These are phyloP conservation scores for Teratosphaeria epicoccoides DNA, from an alignment of 2,329 filamentous ascomycete genomes.

Conservation along the genomic window DNA sequence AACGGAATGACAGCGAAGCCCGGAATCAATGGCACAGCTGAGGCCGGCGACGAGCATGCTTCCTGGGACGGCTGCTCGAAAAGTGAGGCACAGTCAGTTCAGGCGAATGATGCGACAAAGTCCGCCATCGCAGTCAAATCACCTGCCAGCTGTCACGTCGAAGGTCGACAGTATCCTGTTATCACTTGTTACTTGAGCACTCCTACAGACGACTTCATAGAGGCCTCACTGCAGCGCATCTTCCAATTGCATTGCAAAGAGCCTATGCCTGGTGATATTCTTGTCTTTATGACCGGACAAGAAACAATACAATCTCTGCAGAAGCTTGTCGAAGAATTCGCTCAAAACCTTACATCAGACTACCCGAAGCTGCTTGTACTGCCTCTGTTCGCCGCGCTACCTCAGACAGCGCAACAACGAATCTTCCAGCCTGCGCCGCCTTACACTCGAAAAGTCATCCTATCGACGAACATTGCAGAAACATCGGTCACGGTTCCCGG, in stretches of 20 bases:
- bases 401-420: constrained; percentile 72
- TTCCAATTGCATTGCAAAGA: constrained; percentile 81
- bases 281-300: constrained; percentile 86
- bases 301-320: constrained; percentile 82
- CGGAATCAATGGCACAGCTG: not conserved
- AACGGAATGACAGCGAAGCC: constrained; percentile 1
- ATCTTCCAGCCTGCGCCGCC: constrained; percentile 69
- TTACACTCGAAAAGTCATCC: constrained; percentile 75
- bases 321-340: constrained; percentile 69
- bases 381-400: constrained; percentile 81
- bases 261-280: constrained; percentile 82
- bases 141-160: constrained; percentile 53
- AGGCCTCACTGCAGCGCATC: constrained; percentile 68
- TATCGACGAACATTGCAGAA: constrained; percentile 97
- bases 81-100: constrained; percentile 5
- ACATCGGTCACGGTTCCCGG: constrained; percentile 94
- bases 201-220: constrained; percentile 70
- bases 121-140: not conserved
- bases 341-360: constrained; percentile 52
- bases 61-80: constrained; percentile 18
- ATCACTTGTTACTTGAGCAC: constrained; percentile 62
- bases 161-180: constrained; percentile 81
- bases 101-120: not conserved
- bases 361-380: constrained; percentile 48
- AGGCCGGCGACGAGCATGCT: constrained; percentile 1